Conservation (phyloP, 2,329 filamentous ascomycete species). For the Corniculantispora saksenae region DNA sequence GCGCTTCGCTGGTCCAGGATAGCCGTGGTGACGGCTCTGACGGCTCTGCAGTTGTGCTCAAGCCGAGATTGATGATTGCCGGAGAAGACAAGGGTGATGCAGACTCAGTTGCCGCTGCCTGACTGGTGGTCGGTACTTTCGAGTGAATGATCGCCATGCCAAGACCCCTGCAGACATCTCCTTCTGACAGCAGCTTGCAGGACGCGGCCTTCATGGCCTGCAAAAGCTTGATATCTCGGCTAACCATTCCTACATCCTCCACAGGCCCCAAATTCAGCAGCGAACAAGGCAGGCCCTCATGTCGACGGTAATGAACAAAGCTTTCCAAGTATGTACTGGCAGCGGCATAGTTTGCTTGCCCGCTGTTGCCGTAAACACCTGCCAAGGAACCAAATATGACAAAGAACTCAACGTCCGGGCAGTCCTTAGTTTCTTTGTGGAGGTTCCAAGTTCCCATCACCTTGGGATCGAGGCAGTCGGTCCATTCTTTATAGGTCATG, state of each 20-base stretch:
- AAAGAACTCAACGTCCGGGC: conserved; percentile 39
- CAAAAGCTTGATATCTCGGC: neutral
- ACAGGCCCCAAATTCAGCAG: neutral
- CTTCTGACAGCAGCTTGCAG: neutral
- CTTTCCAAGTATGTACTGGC: conserved; percentile 21
- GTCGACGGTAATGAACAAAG: neutral
- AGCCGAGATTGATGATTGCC: neutral
- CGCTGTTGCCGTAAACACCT: conserved; percentile 35
- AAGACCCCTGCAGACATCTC: neutral
- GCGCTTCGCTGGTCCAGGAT: neutral
- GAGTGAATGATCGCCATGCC: neutral
- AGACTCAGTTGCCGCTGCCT: neutral
- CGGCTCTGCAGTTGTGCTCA: neutral
- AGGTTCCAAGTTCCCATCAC: conserved; percentile 38
- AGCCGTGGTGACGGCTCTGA: neutral
- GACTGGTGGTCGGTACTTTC: neutral
- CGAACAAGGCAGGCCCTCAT: neutral
- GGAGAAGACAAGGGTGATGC: neutral
- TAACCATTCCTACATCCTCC: neutral
- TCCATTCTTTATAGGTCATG: conserved; percentile 38
- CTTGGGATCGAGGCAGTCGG: conserved; percentile 31
- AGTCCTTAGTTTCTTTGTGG: conserved; percentile 26
- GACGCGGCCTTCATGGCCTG: neutral
- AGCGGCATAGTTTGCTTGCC: conserved; percentile 44
- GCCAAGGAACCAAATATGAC: conserved; percentile 37